phyloP scores from a whole-genome alignment of 306 rosid genomes.

The Prunus mira region DNA sequence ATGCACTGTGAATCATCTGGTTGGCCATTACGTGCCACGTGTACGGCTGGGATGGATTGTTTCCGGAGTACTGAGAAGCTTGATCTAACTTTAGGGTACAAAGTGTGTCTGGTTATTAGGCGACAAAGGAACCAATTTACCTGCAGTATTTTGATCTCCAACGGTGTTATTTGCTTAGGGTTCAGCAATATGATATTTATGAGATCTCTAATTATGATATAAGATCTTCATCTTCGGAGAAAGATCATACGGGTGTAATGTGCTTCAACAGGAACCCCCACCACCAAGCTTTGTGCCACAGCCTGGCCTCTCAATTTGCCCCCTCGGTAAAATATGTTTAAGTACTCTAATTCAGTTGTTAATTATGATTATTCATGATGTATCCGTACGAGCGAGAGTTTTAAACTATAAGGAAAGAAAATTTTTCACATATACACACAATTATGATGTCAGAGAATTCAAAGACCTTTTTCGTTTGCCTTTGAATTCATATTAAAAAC shows the following conservation, averaged over 20 bases:
- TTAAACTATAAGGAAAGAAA: rapidly evolving
- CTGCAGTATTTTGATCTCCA: conserved; percentile 25
- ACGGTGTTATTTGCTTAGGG: background rate
- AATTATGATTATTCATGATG: background rate
- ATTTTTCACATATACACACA: background rate
- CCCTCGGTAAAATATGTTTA: too few species aligned
- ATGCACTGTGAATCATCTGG: conserved; percentile 45
- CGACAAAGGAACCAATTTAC: conserved; percentile 45
- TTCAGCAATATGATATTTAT: too few species aligned
- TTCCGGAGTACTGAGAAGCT: conserved; percentile 19
- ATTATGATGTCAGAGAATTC: too few species aligned
- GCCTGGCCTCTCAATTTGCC: background rate
- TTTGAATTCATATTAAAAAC: too few species aligned
- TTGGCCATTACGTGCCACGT: conserved; percentile 46
- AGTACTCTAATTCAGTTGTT: too few species aligned
- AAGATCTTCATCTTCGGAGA: conserved; percentile 10
- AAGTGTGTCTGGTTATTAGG: conserved; percentile 36
- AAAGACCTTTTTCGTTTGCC: rapidly evolving
- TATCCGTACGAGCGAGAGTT: rapidly evolving
- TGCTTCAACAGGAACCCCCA: conserved; percentile 37
- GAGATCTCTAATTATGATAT: background rate
- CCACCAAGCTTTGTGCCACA: conserved; percentile 8
- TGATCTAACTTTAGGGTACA: conserved; percentile 66
- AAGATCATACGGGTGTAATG: conserved; percentile 15
- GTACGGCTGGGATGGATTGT: conserved; percentile 31